phyloP scores from a whole-genome alignment of 2,329 filamentous ascomycete species.

The Drechmeria coniospora region DNA sequence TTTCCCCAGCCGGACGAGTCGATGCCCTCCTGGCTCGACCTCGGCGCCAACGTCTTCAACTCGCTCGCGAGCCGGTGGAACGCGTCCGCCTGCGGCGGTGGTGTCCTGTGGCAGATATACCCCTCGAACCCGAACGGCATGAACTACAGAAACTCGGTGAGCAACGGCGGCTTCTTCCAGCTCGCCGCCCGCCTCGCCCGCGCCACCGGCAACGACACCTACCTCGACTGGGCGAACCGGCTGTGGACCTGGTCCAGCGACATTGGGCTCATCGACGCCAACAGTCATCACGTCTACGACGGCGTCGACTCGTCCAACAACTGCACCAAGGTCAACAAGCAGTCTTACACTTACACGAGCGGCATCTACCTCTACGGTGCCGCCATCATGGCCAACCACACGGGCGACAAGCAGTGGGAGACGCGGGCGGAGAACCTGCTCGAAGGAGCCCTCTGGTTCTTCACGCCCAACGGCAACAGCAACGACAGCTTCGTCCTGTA shows the following conservation, averaged over 20 bases:
- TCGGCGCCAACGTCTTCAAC: slow-evolving; percentile 59
- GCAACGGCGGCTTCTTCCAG: slow-evolving; percentile 69
- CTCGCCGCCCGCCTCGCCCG: slow-evolving; percentile 60
- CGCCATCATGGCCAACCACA: slow-evolving; percentile 47
- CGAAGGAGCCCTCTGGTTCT: slow-evolving; percentile 35
- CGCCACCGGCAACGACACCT: slow-evolving; percentile 51
- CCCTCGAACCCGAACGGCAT: slow-evolving; percentile 56
- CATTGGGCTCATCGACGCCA: slow-evolving; percentile 38
- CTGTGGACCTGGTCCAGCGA: slow-evolving; percentile 47
- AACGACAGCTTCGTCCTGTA: slow-evolving; percentile 49
- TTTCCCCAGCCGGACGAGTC: slow-evolving; percentile 43
- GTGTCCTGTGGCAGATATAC: slow-evolving; percentile 71
- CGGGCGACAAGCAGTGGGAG: slow-evolving; percentile 35
- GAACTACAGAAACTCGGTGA: slow-evolving; percentile 68
- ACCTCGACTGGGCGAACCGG: slow-evolving; percentile 49
- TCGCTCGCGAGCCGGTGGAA: slow-evolving; percentile 58
- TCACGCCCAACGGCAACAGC: slow-evolving; percentile 34
- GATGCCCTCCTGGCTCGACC: slow-evolving; percentile 47
- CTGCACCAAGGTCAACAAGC: slow-evolving; percentile 34
- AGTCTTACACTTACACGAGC: slow-evolving; percentile 49
- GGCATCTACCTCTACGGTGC: slow-evolving; percentile 52
- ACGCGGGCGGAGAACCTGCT: slow-evolving; percentile 36
- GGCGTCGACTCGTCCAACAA: slow-evolving; percentile 38
- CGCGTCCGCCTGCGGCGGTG: slow-evolving; percentile 47
- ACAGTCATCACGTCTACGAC: slow-evolving; percentile 41